These are phyloP conservation scores for Bipolaris bicolor DNA, from an alignment of 2,329 filamentous ascomycete genomes.

Conservation along the genomic window DNA sequence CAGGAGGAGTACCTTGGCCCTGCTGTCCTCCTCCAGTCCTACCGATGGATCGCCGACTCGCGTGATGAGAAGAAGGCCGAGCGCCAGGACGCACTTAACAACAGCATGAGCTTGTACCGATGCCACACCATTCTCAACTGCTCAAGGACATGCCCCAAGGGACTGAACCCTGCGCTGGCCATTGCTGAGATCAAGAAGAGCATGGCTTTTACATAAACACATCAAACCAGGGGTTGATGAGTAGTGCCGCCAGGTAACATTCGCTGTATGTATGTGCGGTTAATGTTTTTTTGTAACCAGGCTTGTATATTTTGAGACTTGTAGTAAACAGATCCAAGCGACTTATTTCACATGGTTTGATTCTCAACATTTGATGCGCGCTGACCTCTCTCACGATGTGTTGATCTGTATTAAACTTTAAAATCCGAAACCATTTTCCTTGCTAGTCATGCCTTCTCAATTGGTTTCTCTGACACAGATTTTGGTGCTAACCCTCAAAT, in stretches of 20 bases:
- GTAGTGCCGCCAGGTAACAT: neutral
- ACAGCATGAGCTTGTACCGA: conserved; percentile 98
- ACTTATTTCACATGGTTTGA: conserved; percentile 1
- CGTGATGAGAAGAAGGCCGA: conserved; percentile 88
- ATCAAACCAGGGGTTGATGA: neutral
- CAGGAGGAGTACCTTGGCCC: conserved; percentile 97
- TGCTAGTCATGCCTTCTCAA: neutral
- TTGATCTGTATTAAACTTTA: neutral
- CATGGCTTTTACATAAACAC: conserved; percentile 67
- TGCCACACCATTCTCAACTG: conserved; percentile 99
- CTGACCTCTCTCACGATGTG: neutral
- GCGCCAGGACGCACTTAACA: conserved; percentile 91
- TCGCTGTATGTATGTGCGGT: conserved; percentile 17
- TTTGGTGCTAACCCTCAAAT: neutral
- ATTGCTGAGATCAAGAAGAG: conserved; percentile 99
- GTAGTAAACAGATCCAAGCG: conserved; percentile 15
- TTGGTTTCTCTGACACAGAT: neutral
- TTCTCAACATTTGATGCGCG: neutral
- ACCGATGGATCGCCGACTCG: conserved; percentile 95
- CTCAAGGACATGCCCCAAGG: conserved; percentile 97
- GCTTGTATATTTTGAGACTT: conserved; percentile 18
- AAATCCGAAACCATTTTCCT: neutral
- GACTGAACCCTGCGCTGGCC: conserved; percentile 90
- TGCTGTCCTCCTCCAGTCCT: conserved; percentile 94
- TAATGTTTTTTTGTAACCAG: conserved; percentile 5